Conservation (phyloP, 179 eudicot species). For the Kewa caespitosa region DNA sequence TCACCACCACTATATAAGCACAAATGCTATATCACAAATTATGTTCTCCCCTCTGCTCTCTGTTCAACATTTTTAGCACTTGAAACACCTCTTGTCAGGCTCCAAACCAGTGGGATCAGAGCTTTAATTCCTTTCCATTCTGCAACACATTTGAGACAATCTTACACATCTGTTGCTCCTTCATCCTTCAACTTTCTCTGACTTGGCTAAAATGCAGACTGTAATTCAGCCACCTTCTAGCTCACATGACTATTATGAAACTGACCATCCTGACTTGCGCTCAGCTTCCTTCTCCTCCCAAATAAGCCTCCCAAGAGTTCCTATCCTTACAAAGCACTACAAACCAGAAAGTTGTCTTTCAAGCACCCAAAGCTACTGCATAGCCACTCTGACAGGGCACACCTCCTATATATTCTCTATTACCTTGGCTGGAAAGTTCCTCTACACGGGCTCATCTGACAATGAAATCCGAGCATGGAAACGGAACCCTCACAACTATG, state of each 20-base stretch:
- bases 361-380: slow-evolving; percentile 51
- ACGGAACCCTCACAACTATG: slow-evolving; percentile 33
- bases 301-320: slow-evolving; percentile 57
- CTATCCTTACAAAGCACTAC: slow-evolving; percentile 38
- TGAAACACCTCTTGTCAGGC: slow-evolving; percentile 13
- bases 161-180: slow-evolving; percentile 9
- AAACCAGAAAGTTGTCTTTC: slow-evolving; percentile 28
- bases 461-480: slow-evolving; percentile 55
- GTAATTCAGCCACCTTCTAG: slow-evolving; percentile 16
- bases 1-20: slow-evolving; percentile 22
- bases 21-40: slow-evolving; percentile 15
- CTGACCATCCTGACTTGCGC: slow-evolving; percentile 7
- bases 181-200: slow-evolving; percentile 4
- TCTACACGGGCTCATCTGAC: slow-evolving; percentile 65
- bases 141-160: slow-evolving; percentile 1
- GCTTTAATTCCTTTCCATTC: slow-evolving; percentile 7
- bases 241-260: slow-evolving; percentile 25
- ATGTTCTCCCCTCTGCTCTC: slow-evolving; percentile 8
- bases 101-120: slow-evolving; percentile 1
- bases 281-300: slow-evolving; percentile 29
- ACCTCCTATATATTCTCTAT: slow-evolving; percentile 72
- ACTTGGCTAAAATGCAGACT: slow-evolving; percentile 32
- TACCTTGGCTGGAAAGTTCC: slow-evolving; percentile 56
- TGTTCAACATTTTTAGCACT: not conserved
- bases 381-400: slow-evolving; percentile 63